Base-by-base conservation (phyloP, 1,139 yeast species). In the Candida albicans region DNA sequence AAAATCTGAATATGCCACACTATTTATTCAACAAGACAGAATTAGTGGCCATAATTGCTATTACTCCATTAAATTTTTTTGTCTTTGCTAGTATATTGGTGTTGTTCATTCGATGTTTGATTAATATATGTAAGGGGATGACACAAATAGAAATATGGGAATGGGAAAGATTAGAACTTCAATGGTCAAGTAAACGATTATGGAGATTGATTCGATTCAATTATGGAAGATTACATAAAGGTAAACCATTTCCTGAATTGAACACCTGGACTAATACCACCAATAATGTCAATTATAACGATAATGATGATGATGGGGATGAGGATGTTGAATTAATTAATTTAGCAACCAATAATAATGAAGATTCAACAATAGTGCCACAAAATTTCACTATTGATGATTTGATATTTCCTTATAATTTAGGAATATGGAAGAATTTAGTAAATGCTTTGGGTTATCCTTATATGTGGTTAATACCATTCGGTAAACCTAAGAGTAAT, bases 61-160 rank as follows among this genome's bases (percentile, higher is more conserved):
- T 86, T 34, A 61, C 78, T 0, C 82, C 91, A 0, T 43, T 84
- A 12, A 77, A 82, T 43, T 54, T 75, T 1, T 77, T 90, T 54
- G 83, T 90, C 2, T 62, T 77, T 27, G 56, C 81, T 22, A 71
- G 90, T 0, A 77, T 91, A 2, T 58, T 73, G 0, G 55, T 87
- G 4, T 70, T 93, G 44, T 68, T 82, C 25, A 45, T 83, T 2
- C 73, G 96, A 49, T 84, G 91, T 46, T 30, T 84, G 3, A 62
- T 71, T 42, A 81, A 84, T 55, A 54, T 77, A 2, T 58, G 79
- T 42, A 68, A 71, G 33, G 96, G 97, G n/a, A 84, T 81, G 77
- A 83, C 98, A 2, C 96, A 89, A 61, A 91, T 93, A 46, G 99
- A 93, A 62, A 71, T 77, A 2, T 93, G 99, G 99, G 98, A 93